Percentiles rank a stretch among this genome's conserved stretches.
These are phyloP conservation scores for Ustilago crameri DNA, from an alignment of 1,284 basidiomycete species.

Conservation along the genomic window DNA sequence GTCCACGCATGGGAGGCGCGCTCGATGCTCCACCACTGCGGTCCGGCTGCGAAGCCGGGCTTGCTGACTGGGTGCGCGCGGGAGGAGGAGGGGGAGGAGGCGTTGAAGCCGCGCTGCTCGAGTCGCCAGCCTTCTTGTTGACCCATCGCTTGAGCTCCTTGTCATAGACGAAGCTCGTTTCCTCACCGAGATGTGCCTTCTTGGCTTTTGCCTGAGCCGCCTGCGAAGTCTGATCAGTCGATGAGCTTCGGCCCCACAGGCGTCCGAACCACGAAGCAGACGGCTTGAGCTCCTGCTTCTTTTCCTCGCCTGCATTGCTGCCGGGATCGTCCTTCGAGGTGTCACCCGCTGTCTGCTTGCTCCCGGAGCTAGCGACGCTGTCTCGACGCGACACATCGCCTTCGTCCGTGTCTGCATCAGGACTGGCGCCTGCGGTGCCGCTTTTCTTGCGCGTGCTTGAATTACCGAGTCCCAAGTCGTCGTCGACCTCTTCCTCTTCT, in stretches of 20 bases:
- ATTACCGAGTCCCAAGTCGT: conserved; percentile 91
- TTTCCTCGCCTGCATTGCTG: conserved; percentile 24
- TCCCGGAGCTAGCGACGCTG: conserved; percentile 22
- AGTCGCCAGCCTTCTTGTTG: conserved; percentile 79
- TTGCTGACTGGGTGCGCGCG: conserved; percentile 52
- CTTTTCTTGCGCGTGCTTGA: conserved; percentile 58
- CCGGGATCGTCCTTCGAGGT: conserved; percentile 12
- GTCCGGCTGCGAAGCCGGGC: conserved; percentile 54
- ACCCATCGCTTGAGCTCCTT: conserved; percentile 95
- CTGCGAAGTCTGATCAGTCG: conserved; percentile 67
- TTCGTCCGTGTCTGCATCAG: conserved; percentile 6
- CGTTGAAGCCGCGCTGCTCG: conserved; percentile 49
- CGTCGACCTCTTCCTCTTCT: conserved; percentile 71
- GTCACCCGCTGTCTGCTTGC: not conserved
- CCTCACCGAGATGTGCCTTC: conserved; percentile 88
- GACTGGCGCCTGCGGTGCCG: conserved; percentile 9
- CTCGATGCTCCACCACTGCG: conserved; percentile 28
- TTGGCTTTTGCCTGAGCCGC: conserved; percentile 59
- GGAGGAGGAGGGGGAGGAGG: conserved; percentile 62
- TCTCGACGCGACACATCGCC: conserved; percentile 23
- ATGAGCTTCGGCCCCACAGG: conserved; percentile 66
- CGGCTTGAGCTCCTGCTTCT: conserved; percentile 56
- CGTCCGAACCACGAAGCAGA: conserved; percentile 78
- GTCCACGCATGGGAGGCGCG: conserved; percentile 39
- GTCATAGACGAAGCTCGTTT: conserved; percentile 92